Evolutionary conservation across 2,329 filamentous ascomycete species (phyloP).

Genomic region (Metarhizium humberi): DNA sequence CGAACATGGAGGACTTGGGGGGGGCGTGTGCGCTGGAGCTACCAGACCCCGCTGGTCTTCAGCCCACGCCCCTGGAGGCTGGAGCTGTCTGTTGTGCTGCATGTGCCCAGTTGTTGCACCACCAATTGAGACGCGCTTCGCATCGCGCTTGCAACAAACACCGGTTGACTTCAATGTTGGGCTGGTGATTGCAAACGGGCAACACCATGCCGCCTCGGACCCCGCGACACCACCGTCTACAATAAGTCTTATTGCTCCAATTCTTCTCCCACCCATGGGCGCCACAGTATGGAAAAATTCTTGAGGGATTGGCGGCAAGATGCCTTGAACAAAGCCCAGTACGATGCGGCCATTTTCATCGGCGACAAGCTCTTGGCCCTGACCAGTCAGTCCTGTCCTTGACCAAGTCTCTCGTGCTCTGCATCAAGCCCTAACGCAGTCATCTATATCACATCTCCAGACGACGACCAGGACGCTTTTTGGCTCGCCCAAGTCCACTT

Average conservation of each 20-base stretch:
- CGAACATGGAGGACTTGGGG: too few relatives aligned
- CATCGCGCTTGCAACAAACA: not conserved
- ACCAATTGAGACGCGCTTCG: not conserved
- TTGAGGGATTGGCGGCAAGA: constrained; percentile 92
- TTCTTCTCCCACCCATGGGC: constrained; percentile 10
- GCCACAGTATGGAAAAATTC: constrained; percentile 72
- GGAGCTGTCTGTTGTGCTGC: too few relatives aligned
- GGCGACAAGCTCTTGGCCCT: constrained; percentile 93
- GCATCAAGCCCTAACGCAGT: not conserved
- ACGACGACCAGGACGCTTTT: constrained; percentile 88
- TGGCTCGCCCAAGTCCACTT: constrained; percentile 99
- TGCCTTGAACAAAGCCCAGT: constrained; percentile 89
- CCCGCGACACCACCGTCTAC: not conserved
- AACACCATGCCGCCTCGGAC: not conserved
- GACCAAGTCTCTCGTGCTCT: not conserved
- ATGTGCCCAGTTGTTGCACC: too few relatives aligned
- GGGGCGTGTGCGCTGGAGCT: not conserved
- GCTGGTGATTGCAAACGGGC: not conserved
- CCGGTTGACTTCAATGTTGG: too few relatives aligned
- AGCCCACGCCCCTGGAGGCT: not conserved
- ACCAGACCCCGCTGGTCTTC: constrained; percentile 4
- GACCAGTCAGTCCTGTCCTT: constrained; percentile 58
- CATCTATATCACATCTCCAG: constrained; percentile 33
- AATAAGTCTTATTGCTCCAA: not conserved
- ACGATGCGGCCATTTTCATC: constrained; percentile 93